A percentile compares a stretch with the other conserved stretches of the same genome.
Evolutionary conservation across 345 rosid genomes (phyloP).

Genomic region (Passiflora organensis): DNA sequence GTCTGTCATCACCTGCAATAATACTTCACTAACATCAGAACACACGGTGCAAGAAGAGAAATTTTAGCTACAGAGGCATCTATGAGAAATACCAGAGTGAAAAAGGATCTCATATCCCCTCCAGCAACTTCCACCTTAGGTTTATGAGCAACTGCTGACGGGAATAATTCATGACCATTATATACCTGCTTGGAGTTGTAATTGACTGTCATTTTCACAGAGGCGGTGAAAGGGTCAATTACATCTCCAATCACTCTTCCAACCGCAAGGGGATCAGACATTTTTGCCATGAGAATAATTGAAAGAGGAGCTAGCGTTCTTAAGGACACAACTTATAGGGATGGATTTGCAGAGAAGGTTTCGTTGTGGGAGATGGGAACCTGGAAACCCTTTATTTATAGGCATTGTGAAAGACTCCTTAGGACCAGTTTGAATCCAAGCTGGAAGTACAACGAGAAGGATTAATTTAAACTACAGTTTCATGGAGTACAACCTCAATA

Average conservation of each 20-base stretch:
- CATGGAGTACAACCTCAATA: slow-evolving; percentile 1
- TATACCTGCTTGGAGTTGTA: slow-evolving; percentile 65
- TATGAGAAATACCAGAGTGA: slow-evolving; percentile 72
- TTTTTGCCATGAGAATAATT: slow-evolving; percentile 35
- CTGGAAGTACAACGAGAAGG: not conserved
- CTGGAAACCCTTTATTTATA: slow-evolving; percentile 27
- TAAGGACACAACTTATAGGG: not conserved
- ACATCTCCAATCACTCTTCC: slow-evolving; percentile 93
- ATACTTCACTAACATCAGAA: too few species aligned
- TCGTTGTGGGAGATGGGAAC: not conserved
- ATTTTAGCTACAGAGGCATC: too few species aligned
- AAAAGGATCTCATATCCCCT: slow-evolving; percentile 84
- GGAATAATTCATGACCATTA: slow-evolving; percentile 86
- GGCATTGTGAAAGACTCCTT: slow-evolving; percentile 8
- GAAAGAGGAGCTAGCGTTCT: not conserved
- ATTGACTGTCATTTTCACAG: slow-evolving; percentile 61
- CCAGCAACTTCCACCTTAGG: slow-evolving; percentile 90
- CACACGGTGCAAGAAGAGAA: too few species aligned
- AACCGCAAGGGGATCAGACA: slow-evolving; percentile 69
- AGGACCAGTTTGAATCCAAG: slow-evolving; percentile 9
- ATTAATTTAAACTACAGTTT: not conserved
- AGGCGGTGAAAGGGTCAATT: slow-evolving; percentile 52
- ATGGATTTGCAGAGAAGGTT: too few species aligned
- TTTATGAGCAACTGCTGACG: slow-evolving; percentile 59
- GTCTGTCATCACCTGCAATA: slow-evolving; percentile 86